Evolutionary conservation across 2,329 filamentous ascomycete genomes (phyloP).

Genomic region (Hypoxylon sp.): DNA sequence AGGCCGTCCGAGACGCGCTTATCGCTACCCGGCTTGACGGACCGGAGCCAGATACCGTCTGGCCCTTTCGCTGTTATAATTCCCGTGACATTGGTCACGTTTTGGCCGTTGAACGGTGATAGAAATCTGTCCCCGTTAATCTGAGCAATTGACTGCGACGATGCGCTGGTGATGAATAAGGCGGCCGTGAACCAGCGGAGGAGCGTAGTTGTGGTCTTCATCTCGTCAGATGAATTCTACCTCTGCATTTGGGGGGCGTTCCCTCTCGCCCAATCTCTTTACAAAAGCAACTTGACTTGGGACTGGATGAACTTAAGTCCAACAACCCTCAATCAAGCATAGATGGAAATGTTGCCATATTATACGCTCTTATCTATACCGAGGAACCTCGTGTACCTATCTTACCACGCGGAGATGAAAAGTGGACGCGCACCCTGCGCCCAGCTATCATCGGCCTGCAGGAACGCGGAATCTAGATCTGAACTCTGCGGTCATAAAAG

Average conservation of each 20-base stretch:
- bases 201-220: constrained; percentile 32
- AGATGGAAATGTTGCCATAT: constrained; percentile 1
- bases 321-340: background rate
- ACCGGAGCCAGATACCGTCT: constrained; percentile 75
- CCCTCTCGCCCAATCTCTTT: constrained; percentile 1
- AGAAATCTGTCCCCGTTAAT: constrained; percentile 78
- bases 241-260: background rate
- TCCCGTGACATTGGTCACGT: constrained; percentile 72
- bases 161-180: constrained; percentile 47
- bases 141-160: constrained; percentile 64
- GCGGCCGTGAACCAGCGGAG: constrained; percentile 37
- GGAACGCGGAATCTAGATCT: constrained; percentile 35
- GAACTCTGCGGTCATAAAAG: constrained; percentile 19
- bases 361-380: constrained; percentile 16
- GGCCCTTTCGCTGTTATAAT: constrained; percentile 75
- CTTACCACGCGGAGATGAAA: constrained; percentile 26
- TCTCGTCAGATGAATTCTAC: constrained; percentile 4
- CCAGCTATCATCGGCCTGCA: constrained; percentile 27
- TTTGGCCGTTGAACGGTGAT: constrained; percentile 71
- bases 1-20: constrained; percentile 73
- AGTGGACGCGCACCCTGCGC: constrained; percentile 19
- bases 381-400: background rate
- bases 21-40: constrained; percentile 69
- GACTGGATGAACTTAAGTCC: background rate
- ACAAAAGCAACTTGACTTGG: background rate